phyloP scores from a whole-genome alignment of 1,139 yeast species.

The Kluyveromyces sp. region DNA sequence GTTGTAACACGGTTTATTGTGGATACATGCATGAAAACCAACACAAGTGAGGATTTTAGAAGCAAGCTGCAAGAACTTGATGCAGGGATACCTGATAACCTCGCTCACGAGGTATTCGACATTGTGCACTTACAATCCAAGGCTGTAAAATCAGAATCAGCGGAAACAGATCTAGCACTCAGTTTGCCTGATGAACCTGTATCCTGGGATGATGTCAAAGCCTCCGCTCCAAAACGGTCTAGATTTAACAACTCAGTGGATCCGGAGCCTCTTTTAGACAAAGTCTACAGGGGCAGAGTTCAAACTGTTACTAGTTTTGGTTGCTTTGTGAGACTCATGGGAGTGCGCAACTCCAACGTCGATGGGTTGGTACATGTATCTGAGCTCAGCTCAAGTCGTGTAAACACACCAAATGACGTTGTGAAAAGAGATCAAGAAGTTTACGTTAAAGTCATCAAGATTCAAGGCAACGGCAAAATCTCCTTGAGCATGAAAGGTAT shows the following conservation, averaged over 20 bases:
- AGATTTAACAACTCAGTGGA: slow-evolving; percentile 20
- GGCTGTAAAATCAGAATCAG: slow-evolving; percentile 9
- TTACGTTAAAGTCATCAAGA: slow-evolving; percentile 49
- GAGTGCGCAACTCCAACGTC: slow-evolving; percentile 31
- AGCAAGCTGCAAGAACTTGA: slow-evolving; percentile 49
- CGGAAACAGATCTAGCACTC: slow-evolving; percentile 13
- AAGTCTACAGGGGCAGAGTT: slow-evolving; percentile 55
- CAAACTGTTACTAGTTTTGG: slow-evolving; percentile 62
- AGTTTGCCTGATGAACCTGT: slow-evolving; percentile 17
- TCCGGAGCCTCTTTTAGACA: slow-evolving; percentile 35
- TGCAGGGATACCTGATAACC: slow-evolving; percentile 47
- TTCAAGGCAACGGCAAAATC: slow-evolving; percentile 45
- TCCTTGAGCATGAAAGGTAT: slow-evolving; percentile 67
- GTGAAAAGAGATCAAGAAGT: slow-evolving; percentile 55
- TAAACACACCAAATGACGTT: slow-evolving; percentile 54
- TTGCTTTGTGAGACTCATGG: slow-evolving; percentile 56
- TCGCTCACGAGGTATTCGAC: neutral
- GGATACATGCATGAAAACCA: slow-evolving; percentile 40
- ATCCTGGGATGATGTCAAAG: slow-evolving; percentile 19
- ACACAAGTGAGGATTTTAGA: slow-evolving; percentile 35
- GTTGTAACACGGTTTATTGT: slow-evolving; percentile 54
- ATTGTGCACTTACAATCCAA: slow-evolving; percentile 9
- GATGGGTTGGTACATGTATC: slow-evolving; percentile 79
- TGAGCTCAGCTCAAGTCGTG: slow-evolving; percentile 46
- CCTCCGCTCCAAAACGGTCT: slow-evolving; percentile 9